Percentiles rank a stretch among this genome's conserved stretches.
phyloP scores from a whole-genome alignment of 495 filamentous ascomycete genomes.

The Penicillium cosmopolitanum region DNA sequence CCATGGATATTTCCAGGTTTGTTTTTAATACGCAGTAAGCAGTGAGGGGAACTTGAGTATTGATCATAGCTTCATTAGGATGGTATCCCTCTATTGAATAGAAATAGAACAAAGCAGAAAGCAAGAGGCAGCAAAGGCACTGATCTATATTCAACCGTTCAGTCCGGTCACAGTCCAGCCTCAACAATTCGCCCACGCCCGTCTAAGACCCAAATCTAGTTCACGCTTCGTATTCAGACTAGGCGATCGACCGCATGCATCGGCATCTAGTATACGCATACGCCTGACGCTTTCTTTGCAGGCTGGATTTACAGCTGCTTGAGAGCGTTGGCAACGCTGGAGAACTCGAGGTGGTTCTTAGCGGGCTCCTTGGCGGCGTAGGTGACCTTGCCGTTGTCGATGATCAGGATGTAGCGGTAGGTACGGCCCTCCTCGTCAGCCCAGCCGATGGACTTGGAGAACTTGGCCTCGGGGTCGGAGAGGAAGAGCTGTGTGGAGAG shows the following conservation, averaged over 20 bases:
- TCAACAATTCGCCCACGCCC: slow-evolving; percentile 14
- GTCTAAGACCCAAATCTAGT: slow-evolving; percentile 8
- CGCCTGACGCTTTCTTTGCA: slow-evolving; percentile 2
- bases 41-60: not conserved
- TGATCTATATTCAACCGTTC: not conserved
- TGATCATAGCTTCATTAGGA: slow-evolving; percentile 37
- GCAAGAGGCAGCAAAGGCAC: slow-evolving; percentile 12
- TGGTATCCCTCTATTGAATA: slow-evolving; percentile 26
- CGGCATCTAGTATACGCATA: too few relatives aligned
- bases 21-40: too few relatives aligned
- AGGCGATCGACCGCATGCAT: too few relatives aligned
- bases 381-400: slow-evolving; percentile 87
- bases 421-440: slow-evolving; percentile 72
- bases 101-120: slow-evolving; percentile 16
- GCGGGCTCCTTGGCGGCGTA: slow-evolving; percentile 83
- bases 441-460: slow-evolving; percentile 86
- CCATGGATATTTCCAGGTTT: too few relatives aligned
- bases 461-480: slow-evolving; percentile 73
- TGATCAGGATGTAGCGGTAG: slow-evolving; percentile 78
- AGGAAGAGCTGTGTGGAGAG: slow-evolving; percentile 72
- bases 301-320: slow-evolving; percentile 31
- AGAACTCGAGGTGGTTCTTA: slow-evolving; percentile 65
- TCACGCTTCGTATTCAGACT: too few relatives aligned
- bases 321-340: slow-evolving; percentile 30
- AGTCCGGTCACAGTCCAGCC: not conserved